Conservation (phyloP, 1,284 basidiomycete genomes). For the Rhodotorula sp. region DNA sequence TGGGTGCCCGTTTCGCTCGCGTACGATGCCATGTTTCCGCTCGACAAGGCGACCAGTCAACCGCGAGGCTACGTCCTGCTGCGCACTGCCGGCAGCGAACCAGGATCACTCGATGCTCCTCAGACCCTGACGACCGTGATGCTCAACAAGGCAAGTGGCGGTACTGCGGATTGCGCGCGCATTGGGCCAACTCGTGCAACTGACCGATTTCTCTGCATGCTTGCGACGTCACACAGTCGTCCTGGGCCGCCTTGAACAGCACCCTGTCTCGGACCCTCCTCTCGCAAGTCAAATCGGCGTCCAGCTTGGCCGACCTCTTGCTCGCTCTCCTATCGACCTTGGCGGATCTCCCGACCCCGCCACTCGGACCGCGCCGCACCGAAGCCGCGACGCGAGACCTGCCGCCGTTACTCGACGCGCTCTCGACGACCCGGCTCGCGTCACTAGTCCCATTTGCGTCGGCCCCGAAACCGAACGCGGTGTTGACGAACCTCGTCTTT, state of each 20-base stretch:
- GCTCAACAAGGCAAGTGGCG: slow-evolving; percentile 39
- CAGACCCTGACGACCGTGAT: slow-evolving; percentile 36
- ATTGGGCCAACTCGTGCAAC: too few relatives aligned
- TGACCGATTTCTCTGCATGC: too few relatives aligned
- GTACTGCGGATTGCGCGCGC: neutral
- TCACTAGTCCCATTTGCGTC: neutral
- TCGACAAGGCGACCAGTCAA: slow-evolving; percentile 42
- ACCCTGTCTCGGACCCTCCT: slow-evolving; percentile 25
- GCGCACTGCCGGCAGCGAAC: slow-evolving; percentile 17
- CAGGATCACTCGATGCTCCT: slow-evolving; percentile 20
- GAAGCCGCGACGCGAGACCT: neutral
- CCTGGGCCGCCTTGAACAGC: slow-evolving; percentile 27
- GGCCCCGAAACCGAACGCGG: neutral
- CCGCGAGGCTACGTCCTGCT: slow-evolving; percentile 43
- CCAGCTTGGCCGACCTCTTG: slow-evolving; percentile 11
- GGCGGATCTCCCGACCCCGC: slow-evolving; percentile 2
- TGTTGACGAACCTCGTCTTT: slow-evolving; percentile 23
- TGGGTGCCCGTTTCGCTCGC: slow-evolving; percentile 33
- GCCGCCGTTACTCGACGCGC: neutral
- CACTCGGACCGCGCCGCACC: slow-evolving; percentile 17
- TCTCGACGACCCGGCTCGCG: slow-evolving; percentile 2
- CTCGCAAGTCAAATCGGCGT: slow-evolving; percentile 1
- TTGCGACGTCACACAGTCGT: slow-evolving; percentile 15
- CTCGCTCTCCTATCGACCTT: slow-evolving; percentile 12
- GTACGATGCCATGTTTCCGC: slow-evolving; percentile 40